Evolutionary conservation across 495 filamentous ascomycete species (phyloP), one percentile per base, ranked within the genome.

Genomic region (Lophiostoma macrostomum): DNA sequence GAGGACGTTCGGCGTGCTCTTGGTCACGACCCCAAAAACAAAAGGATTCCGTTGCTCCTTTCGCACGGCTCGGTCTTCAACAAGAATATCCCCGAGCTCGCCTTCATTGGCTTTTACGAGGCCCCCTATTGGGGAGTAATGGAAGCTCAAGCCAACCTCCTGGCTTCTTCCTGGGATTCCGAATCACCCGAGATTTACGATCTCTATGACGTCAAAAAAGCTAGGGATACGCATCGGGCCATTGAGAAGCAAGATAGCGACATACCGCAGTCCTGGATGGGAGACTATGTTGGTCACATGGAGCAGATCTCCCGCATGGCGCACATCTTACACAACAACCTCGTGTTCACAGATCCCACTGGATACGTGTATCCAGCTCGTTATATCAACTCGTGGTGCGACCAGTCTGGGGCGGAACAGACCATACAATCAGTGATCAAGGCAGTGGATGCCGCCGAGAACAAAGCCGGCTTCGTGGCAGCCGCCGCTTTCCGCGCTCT

Each of bases 91-190:
- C 79, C 82, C 0, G 78, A 80, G 18, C 68, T 91, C 0, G 87
- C 86, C 0, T 95, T 95, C 53, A 82, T 94, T 0, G 90, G 90
- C 4, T 86, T 91, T 67, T 91, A 95, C 65, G 79, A 87, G 29
- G 85, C 87, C 0, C 87, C 90, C 0, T 95, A 86, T 67, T 96
- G 88, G 85, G 86, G 85, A 0, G 78, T 87, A 0, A 86, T 91
- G 76, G 90, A 96, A 63, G 83, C 90, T 80, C 90, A 95, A 68
- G 86, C 88, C 0, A 79, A 82, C 12, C 80, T 83, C 50, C 62
- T 93, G 2, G 76, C 76, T 0, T 49, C 64, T 4, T 42, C 62
- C 13, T 81, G 80, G 74, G 60, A n/a, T n/a, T n/a, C 37, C 41
- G 25, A 18, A 11, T 50, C 37, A 0, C 7, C 6, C 4, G 35